Conservation (phyloP, 192 early-diverging fungal genomes). For the Backusella westeae region DNA sequence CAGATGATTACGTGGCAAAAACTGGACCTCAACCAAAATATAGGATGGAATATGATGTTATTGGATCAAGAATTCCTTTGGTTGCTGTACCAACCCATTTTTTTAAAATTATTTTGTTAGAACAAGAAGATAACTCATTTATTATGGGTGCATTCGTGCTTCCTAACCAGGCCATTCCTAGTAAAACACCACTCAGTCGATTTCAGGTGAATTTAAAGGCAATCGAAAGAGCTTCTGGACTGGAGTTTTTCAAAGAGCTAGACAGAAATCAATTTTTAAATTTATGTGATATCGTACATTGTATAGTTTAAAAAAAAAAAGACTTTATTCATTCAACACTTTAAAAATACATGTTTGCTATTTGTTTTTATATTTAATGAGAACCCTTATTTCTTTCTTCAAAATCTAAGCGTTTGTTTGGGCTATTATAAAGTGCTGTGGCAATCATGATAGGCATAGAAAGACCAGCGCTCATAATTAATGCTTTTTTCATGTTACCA, state of each 20-base stretch:
- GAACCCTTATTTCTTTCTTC: constrained; percentile 17
- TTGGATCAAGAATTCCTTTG: constrained; percentile 2
- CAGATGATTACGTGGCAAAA: not conserved
- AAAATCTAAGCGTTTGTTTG: constrained; percentile 32
- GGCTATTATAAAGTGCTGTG: constrained; percentile 25
- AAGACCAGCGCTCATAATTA: constrained; percentile 23
- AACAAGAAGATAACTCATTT: constrained; percentile 33
- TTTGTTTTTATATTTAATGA: not conserved
- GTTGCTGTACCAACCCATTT: constrained; percentile 64
- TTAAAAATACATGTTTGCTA: not conserved
- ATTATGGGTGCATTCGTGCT: constrained; percentile 73
- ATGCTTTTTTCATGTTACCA: constrained; percentile 18
- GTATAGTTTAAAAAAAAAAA: constrained; percentile 2
- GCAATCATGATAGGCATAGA: constrained; percentile 12
- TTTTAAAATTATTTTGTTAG: constrained; percentile 41
- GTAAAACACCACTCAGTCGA: constrained; percentile 51
- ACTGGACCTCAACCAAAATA: constrained; percentile 7
- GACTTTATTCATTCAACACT: not conserved
- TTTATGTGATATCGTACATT: constrained; percentile 14
- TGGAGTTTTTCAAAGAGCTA: constrained; percentile 55
- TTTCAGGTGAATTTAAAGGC: constrained; percentile 70
- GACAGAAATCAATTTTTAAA: constrained; percentile 10
- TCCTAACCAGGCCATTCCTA: constrained; percentile 74
- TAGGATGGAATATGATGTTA: constrained; percentile 19
- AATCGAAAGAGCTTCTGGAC: constrained; percentile 65